These are phyloP conservation scores for Colletotrichum sojae DNA, from an alignment of 2,329 filamentous ascomycete genomes.

Conservation along the genomic window DNA sequence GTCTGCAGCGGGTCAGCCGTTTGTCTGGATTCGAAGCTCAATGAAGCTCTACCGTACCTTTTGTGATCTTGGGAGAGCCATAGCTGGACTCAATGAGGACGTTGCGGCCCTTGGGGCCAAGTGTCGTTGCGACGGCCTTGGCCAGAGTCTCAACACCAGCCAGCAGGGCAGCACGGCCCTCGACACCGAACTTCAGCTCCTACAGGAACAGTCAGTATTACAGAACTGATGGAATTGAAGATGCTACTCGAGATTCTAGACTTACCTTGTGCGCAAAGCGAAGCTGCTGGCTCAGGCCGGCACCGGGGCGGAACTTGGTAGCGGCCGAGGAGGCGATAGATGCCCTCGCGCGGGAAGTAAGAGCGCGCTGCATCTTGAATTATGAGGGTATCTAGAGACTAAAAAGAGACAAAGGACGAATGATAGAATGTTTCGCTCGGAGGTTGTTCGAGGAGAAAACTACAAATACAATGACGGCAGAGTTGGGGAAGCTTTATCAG, in stretches of 20 bases:
- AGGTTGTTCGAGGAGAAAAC: slow-evolving; percentile 46
- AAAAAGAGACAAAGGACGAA: slow-evolving; percentile 49
- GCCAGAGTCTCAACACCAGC: slow-evolving; percentile 97
- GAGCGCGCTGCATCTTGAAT: slow-evolving; percentile 91
- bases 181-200: slow-evolving; percentile 99
- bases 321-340: slow-evolving; percentile 82
- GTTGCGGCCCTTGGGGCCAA: slow-evolving; percentile 98
- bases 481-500: slow-evolving; percentile 34
- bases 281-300: slow-evolving; percentile 86
- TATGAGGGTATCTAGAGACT: slow-evolving; percentile 48
- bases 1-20: slow-evolving; percentile 65
- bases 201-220: slow-evolving; percentile 58
- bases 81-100: slow-evolving; percentile 99
- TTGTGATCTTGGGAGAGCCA: slow-evolving; percentile 99
- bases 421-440: slow-evolving; percentile 47
- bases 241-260: slow-evolving; percentile 24
- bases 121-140: slow-evolving; percentile 94
- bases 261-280: slow-evolving; percentile 97
- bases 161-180: slow-evolving; percentile 89
- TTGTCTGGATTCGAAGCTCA: not conserved
- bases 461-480: slow-evolving; percentile 44
- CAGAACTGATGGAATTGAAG: slow-evolving; percentile 40
- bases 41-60: slow-evolving; percentile 73
- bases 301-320: slow-evolving; percentile 73
- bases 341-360: slow-evolving; percentile 84